Evolutionary conservation across 2,329 filamentous ascomycete genomes (phyloP).

Genomic region (Fusarium armeniacum): DNA sequence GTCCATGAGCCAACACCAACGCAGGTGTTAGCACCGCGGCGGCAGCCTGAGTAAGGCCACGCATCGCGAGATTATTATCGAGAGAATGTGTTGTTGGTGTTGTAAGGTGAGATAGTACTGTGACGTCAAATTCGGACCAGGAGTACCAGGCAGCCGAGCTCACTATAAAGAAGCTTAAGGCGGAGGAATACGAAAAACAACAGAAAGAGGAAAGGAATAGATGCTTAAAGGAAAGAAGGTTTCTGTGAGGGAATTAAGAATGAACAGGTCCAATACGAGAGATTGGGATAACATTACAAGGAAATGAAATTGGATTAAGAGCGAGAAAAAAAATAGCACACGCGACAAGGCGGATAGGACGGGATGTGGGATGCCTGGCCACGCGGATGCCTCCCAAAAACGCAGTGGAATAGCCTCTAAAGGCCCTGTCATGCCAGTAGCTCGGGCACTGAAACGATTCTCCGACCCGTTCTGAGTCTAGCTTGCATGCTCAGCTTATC

Average conservation of each 20-base stretch:
- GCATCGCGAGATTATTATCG: conserved; percentile 43
- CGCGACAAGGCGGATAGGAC: conserved; percentile 20
- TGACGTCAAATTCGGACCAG: conserved; percentile 6
- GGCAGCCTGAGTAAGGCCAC: conserved; percentile 50
- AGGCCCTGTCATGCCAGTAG: conserved; percentile 16
- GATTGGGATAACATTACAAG: conserved; percentile 20
- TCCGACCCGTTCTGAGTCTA: conserved; percentile 25
- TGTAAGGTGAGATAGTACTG: neutral
- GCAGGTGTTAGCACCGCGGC: conserved; percentile 47
- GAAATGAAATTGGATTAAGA: conserved; percentile 16
- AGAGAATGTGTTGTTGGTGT: conserved; percentile 4
- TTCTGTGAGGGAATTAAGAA: conserved; percentile 9
- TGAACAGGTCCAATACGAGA: conserved; percentile 7
- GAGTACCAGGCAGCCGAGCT: conserved; percentile 20
- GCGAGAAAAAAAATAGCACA: conserved; percentile 23
- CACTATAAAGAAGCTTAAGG: conserved; percentile 28
- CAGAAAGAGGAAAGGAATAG: conserved; percentile 1
- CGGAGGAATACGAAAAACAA: conserved; percentile 33
- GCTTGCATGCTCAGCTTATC: conserved; percentile 22
- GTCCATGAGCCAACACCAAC: conserved; percentile 44
- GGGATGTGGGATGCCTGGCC: conserved; percentile 39
- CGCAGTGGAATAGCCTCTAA: conserved; percentile 13
- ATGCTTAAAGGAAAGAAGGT: conserved; percentile 20
- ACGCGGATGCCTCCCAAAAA: conserved; percentile 34
- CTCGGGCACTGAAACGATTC: conserved; percentile 25